Evolutionary conservation across 805 yeast genomes (phyloP).

Genomic region (Lipomyces kockii): DNA sequence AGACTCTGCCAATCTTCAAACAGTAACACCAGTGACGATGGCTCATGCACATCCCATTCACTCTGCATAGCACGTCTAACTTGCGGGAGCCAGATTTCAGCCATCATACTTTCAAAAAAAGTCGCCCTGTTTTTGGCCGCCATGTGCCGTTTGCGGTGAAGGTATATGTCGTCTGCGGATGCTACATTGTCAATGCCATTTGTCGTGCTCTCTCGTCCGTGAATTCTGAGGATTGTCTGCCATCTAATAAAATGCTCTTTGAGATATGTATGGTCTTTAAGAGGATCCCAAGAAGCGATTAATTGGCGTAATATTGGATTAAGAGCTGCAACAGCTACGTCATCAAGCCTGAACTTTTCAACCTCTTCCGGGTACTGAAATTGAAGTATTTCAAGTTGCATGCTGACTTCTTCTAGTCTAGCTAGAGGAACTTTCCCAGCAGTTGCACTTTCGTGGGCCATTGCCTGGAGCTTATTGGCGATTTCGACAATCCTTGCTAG

Average conservation of each 20-base stretch:
- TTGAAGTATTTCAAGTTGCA: conserved; percentile 38
- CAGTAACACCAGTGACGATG: conserved; percentile 49
- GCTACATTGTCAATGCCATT: conserved; percentile 1
- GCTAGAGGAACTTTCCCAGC: not conserved
- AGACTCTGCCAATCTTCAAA: conserved; percentile 52
- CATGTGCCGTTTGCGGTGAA: conserved; percentile 20
- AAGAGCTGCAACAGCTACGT: conserved; percentile 40
- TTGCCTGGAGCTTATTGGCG: conserved; percentile 6
- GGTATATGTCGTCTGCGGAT: conserved; percentile 10
- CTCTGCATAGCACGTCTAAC: conserved; percentile 41
- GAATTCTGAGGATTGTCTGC: conserved; percentile 37
- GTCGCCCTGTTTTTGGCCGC: conserved; percentile 34
- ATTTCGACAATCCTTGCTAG: conserved; percentile 19
- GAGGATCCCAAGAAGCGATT: conserved; percentile 50
- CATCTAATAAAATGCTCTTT: conserved; percentile 44
- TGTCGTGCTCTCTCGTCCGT: not conserved
- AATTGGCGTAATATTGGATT: conserved; percentile 27
- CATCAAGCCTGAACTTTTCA: conserved; percentile 36
- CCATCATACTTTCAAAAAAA: conserved; percentile 47
- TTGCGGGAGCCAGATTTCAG: conserved; percentile 47
- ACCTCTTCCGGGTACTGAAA: conserved; percentile 33
- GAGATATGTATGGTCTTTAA: conserved; percentile 44
- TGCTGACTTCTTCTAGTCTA: conserved; percentile 44
- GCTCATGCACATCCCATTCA: conserved; percentile 50
- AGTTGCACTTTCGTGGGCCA: not conserved